Evolutionary conservation across 176 grass and related monocot genomes (phyloP).

Genomic region (Thinopyrum elongatum): DNA sequence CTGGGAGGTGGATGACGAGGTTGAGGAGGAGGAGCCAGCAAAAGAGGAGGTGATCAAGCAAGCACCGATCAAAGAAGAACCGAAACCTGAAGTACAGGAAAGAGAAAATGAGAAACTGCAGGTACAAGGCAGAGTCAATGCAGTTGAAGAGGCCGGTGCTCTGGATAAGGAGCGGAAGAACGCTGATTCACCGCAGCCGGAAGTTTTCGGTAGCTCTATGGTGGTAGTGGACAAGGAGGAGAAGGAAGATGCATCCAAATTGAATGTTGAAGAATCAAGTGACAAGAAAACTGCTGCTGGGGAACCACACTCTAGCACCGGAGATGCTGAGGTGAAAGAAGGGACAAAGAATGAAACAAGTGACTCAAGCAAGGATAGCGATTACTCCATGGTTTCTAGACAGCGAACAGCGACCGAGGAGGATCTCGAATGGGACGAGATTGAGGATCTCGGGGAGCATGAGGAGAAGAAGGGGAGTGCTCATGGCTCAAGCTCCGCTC

Average conservation of each 20-base stretch:
- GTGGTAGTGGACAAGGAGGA: conserved; percentile 32
- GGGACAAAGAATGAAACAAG: conserved; percentile 36
- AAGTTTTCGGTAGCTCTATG: conserved; percentile 37
- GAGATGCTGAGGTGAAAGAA: conserved; percentile 19
- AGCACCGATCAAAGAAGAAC: conserved; percentile 27
- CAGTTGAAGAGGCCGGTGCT: not conserved
- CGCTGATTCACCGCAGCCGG: conserved; percentile 17
- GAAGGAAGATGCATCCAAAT: conserved; percentile 11
- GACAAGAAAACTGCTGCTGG: conserved; percentile 22
- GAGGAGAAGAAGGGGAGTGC: conserved; percentile 50
- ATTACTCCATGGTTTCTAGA: conserved; percentile 50
- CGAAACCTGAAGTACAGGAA: not conserved
- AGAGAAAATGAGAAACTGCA: not conserved
- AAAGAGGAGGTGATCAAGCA: conserved; percentile 21
- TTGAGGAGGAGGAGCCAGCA: conserved; percentile 32
- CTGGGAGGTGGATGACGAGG: conserved; percentile 71
- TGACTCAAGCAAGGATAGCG: conserved; percentile 53
- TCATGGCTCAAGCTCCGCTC: conserved; percentile 35
- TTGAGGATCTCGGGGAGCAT: conserved; percentile 85
- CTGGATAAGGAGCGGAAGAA: conserved; percentile 14
- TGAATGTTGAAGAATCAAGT: conserved; percentile 22
- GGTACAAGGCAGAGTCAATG: not conserved
- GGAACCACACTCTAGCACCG: conserved; percentile 1
- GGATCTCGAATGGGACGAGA: conserved; percentile 90
- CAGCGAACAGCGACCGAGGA: conserved; percentile 42